Evolutionary conservation across 345 rosid genomes (phyloP), one percentile per base, ranked within the genome.

Genomic region (Eutrema yunnanense): DNA sequence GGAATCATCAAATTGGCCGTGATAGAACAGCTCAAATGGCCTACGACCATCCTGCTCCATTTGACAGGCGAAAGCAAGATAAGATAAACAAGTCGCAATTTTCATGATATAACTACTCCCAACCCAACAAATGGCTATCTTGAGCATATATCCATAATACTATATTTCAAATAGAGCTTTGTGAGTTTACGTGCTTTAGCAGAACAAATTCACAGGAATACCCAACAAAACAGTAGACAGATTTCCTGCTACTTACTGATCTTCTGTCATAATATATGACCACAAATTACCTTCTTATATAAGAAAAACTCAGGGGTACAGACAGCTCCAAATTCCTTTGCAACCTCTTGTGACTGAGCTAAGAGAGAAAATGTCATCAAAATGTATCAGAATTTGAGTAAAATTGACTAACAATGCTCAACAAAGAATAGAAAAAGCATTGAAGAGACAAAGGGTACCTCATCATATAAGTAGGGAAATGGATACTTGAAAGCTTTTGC

Each of bases 11-110:
- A 86, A 93, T 16, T 90, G 98, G 38, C 98, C 97, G 43, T 86
- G 98, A 86, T 90, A 93, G 49, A 88, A 89, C 33, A 93, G 87
- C 84, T 89, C 91, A 82, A 87, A 90, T 61, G 98, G 98, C 82
- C 98, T 85, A 44, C 94, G 83, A 41, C 96, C 96, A 73, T 82
- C 92, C 97, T 93, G 80, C 73, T 65, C 66, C 66, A 70, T 43
- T 68, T 34, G 22, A 50, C 22, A 57, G 5, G 9, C 27, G 2
- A 51, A 37, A 44, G 9, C 4, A 37, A 19, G 37, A 57, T 30
- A 29, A 42, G 14, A 38, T 3, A 41, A 48, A 38, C 50, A 37
- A 27, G 51, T 46, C 64, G 27, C n/a, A 52, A 0, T 16, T 49
- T 30, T 61, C 7, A 6, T 33, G 34, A 33, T 40, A 9, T 58